Conservation (phyloP, 352 stramenopile species). For the Phytophthora sp. region DNA sequence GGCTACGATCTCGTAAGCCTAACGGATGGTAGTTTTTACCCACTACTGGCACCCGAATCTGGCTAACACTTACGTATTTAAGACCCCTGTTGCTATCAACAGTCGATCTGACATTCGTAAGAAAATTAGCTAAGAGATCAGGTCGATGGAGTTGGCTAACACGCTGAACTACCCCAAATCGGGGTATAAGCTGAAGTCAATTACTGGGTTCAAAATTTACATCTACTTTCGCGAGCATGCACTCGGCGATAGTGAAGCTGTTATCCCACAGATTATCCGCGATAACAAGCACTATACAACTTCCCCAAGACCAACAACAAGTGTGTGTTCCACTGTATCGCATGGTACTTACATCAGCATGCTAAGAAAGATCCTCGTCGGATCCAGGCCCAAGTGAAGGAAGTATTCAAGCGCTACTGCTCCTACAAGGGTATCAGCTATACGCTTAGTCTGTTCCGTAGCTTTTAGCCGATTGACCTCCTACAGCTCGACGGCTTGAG, state of each 20-base stretch:
- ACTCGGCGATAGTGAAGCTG: not conserved
- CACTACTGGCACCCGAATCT: not conserved
- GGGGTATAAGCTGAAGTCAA: not conserved
- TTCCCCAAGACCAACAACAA: no score
- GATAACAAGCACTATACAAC: not conserved
- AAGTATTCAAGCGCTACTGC: not conserved
- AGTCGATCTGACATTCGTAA: not conserved
- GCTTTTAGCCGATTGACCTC: not conserved
- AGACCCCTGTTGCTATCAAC: not conserved
- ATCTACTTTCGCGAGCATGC: not conserved
- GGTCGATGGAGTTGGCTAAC: not conserved
- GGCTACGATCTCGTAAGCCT: not conserved
- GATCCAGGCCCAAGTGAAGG: no score
- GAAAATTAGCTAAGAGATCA: not conserved
- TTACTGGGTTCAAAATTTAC: not conserved
- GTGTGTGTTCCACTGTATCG: not conserved
- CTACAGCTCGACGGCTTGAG: constrained; percentile 1
- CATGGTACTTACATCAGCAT: not conserved
- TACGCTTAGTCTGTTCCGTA: not conserved
- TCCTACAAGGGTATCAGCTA: not conserved
- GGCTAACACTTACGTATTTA: not conserved
- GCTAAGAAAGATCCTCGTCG: not conserved
- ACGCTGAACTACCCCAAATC: not conserved
- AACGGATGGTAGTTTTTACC: not conserved
- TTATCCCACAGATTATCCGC: not conserved